These are phyloP conservation scores for Spencermartinsiella ligniputridi DNA, from an alignment of 1,139 yeast genomes.

Conservation along the genomic window DNA sequence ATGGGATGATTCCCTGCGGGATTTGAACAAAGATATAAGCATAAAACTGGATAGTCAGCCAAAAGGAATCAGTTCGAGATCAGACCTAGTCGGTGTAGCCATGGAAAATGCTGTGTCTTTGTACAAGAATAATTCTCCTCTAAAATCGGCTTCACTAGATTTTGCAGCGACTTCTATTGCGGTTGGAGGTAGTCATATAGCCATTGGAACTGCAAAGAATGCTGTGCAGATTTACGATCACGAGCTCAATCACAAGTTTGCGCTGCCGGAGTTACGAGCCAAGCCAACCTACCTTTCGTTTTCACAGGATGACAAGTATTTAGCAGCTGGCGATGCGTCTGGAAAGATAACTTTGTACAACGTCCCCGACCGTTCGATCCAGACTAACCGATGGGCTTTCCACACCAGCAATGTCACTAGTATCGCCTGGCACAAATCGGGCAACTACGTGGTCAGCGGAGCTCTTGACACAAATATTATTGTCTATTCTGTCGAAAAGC, in stretches of 20 bases:
- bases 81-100: constrained; percentile 38
- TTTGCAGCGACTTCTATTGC: constrained; percentile 20
- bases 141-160: constrained; percentile 4
- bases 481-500: constrained; percentile 72
- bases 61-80: constrained; percentile 42
- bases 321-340: constrained; percentile 81
- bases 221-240: constrained; percentile 19
- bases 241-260: constrained; percentile 13
- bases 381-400: constrained; percentile 93
- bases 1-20: constrained; percentile 82
- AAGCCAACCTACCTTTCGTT: constrained; percentile 59
- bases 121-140: background rate
- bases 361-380: constrained; percentile 48
- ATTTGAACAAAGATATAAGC: constrained; percentile 27
- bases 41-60: constrained; percentile 58
- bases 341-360: constrained; percentile 79
- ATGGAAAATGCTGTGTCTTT: constrained; percentile 39
- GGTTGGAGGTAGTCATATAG: constrained; percentile 32
- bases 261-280: constrained; percentile 51
- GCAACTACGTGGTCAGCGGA: constrained; percentile 68
- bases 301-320: constrained; percentile 62
- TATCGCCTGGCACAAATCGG: constrained; percentile 74
- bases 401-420: constrained; percentile 78
- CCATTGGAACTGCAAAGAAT: constrained; percentile 25
- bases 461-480: constrained; percentile 80